Percentiles rank a stretch among this genome's conserved stretches.
Conservation (phyloP, 176 grass and related monocot species). For the Carex cristatella region DNA sequence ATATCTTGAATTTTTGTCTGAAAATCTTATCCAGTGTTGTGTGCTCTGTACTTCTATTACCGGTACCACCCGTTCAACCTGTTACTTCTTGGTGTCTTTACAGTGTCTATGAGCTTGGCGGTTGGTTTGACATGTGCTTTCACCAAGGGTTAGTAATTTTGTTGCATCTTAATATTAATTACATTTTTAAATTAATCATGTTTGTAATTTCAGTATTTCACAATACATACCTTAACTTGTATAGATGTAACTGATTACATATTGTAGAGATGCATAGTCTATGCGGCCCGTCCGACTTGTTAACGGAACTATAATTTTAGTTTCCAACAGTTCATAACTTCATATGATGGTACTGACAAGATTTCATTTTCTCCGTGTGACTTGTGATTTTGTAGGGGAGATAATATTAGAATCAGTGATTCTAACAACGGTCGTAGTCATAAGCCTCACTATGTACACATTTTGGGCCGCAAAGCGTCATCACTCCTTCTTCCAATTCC, state of each 20-base stretch:
- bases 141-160: constrained; percentile 43
- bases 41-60: constrained; percentile 83
- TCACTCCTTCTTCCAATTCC: constrained; percentile 79
- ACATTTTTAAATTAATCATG: not conserved
- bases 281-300: not conserved
- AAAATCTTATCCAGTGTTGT: constrained; percentile 45
- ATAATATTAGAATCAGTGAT: constrained; percentile 79
- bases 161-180: not conserved
- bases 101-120: constrained; percentile 78
- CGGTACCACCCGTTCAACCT: constrained; percentile 63
- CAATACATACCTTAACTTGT: not conserved
- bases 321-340: no score
- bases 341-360: not conserved
- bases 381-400: constrained; percentile 21
- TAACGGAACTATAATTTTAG: no score
- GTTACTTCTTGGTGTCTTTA: constrained; percentile 71
- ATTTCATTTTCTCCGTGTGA: not conserved
- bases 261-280: no score
- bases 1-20: not conserved
- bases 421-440: constrained; percentile 71
- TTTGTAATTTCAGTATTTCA: not conserved
- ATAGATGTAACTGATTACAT: not conserved
- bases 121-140: constrained; percentile 82
- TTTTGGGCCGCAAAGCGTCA: constrained; percentile 80
- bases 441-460: constrained; percentile 86